A percentile compares a stretch with the other conserved stretches of the same genome.
Evolutionary conservation across 2,329 filamentous ascomycete species (phyloP).

Genomic region (Botrytis cinerea): DNA sequence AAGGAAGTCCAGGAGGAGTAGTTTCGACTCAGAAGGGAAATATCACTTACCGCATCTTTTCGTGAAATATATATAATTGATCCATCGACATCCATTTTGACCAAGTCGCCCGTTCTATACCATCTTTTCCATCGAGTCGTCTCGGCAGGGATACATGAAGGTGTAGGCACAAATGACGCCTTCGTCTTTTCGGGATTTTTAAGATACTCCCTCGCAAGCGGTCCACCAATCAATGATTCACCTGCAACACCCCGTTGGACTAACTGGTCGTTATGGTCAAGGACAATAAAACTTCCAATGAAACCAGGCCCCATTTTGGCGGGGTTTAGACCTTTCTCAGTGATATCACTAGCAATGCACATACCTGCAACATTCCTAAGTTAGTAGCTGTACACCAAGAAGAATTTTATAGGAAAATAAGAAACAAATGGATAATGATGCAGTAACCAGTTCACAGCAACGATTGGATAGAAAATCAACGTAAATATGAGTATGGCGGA

Average conservation of each 20-base stretch:
- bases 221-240: conserved; percentile 46
- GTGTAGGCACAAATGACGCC: conserved; percentile 48
- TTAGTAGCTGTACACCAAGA: background rate
- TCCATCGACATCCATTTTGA: conserved; percentile 52
- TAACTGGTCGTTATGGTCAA: conserved; percentile 34
- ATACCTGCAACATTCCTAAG: background rate
- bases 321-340: background rate
- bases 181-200: conserved; percentile 43
- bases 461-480: background rate
- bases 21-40: background rate
- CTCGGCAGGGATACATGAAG: conserved; percentile 46
- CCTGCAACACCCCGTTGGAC: conserved; percentile 41
- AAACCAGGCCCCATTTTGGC: background rate
- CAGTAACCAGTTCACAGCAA: too few relatives aligned
- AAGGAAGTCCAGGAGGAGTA: background rate
- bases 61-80: conserved; percentile 60
- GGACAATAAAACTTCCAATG: conserved; percentile 12
- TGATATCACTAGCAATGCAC: conserved; percentile 7
- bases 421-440: background rate
- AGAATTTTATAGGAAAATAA: background rate
- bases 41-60: conserved; percentile 52
- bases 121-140: conserved; percentile 47
- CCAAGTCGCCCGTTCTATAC: conserved; percentile 63
- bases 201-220: conserved; percentile 46
- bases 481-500: background rate